These are phyloP conservation scores for Gossypium anomalum DNA, from an alignment of 345 rosid species.

Conservation along the genomic window DNA sequence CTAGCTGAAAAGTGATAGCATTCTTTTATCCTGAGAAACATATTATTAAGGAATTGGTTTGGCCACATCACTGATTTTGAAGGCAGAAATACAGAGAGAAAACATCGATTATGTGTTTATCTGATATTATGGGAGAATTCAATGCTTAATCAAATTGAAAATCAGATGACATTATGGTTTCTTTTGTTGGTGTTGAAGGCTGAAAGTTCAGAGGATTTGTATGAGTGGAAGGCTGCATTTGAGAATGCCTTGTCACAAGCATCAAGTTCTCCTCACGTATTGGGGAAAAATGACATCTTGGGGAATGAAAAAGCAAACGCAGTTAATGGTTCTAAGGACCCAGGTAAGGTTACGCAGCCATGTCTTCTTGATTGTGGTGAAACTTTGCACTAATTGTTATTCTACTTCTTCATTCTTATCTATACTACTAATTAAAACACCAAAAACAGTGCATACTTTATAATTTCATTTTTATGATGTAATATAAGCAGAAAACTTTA, in stretches of 20 bases:
- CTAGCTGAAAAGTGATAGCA: neutral
- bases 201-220: conserved; percentile 75
- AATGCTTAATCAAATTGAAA: neutral
- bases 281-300: conserved; percentile 78
- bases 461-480: neutral
- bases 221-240: conserved; percentile 86
- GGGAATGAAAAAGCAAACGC: conserved; percentile 61
- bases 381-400: neutral
- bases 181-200: conserved; percentile 47
- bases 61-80: neutral
- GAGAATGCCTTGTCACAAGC: conserved; percentile 89
- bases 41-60: neutral
- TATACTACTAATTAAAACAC: neutral
- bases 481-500: neutral
- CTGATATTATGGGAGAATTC: neutral
- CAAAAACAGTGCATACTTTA: neutral
- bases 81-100: neutral
- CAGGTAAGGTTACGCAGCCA: conserved; percentile 24
- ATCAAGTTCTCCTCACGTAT: conserved; percentile 61
- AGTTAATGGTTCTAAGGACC: conserved; percentile 40
- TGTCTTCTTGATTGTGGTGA: neutral
- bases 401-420: too few species aligned
- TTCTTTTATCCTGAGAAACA: neutral
- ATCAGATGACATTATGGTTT: conserved; percentile 5
- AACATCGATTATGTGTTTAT: neutral